phyloP scores from a whole-genome alignment of 352 stramenopile species.

The Globisporangium perplexum region DNA sequence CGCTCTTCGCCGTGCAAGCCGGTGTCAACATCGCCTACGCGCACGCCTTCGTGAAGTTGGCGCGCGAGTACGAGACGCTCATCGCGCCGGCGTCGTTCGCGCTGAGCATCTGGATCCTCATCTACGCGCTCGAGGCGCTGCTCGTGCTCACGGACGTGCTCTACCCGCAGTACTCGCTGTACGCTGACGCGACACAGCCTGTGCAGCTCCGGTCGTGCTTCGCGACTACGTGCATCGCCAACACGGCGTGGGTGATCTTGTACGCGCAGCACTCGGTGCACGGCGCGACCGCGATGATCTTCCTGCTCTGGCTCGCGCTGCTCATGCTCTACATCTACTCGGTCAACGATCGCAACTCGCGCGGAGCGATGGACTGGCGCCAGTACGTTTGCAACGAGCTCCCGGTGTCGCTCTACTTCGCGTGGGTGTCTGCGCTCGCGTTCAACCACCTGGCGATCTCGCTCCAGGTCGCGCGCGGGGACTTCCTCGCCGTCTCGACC shows the following conservation, averaged over 20 bases:
- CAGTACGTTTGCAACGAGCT: constrained; percentile 71
- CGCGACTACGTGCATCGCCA: constrained; percentile 53
- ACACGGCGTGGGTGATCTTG: constrained; percentile 61
- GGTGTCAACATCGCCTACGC: constrained; percentile 66
- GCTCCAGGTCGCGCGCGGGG: constrained; percentile 47
- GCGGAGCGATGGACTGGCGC: constrained; percentile 48
- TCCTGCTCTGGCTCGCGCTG: constrained; percentile 60
- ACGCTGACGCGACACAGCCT: constrained; percentile 61
- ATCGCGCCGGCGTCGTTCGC: constrained; percentile 64
- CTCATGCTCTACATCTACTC: constrained; percentile 76
- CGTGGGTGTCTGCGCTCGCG: constrained; percentile 63
- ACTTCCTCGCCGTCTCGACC: constrained; percentile 43
- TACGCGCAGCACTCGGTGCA: constrained; percentile 51
- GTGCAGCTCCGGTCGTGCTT: constrained; percentile 61
- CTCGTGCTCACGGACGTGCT: constrained; percentile 67
- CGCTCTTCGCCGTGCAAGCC: constrained; percentile 51
- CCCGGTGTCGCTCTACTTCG: constrained; percentile 73
- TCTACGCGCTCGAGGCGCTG: constrained; percentile 59
- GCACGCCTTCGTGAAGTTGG: constrained; percentile 38
- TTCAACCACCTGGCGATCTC: constrained; percentile 66
- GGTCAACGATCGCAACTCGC: constrained; percentile 61
- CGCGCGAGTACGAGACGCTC: constrained; percentile 62
- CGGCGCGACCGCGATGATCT: constrained; percentile 54
- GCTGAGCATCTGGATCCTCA: constrained; percentile 57
- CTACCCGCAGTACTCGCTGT: constrained; percentile 57